A percentile compares a stretch with the other conserved stretches of the same genome.
Conservation (phyloP, 1,284 basidiomycete genomes). For the Neonothopanus nambi region DNA sequence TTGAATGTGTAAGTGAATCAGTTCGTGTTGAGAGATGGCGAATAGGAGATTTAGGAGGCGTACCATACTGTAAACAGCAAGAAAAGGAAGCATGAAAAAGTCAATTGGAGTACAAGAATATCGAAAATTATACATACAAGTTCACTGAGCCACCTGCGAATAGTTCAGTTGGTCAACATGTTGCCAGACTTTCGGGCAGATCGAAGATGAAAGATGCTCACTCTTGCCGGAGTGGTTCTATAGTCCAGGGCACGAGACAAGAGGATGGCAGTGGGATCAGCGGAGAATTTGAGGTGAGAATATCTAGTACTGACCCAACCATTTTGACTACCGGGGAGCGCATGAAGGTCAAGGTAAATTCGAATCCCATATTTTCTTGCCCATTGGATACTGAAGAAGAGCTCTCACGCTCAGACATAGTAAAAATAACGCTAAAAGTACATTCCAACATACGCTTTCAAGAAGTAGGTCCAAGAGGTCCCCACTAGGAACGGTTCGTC, state of each 20-base stretch:
- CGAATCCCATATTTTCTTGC: constrained; percentile 90
- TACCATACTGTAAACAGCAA: background rate
- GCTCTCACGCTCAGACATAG: background rate
- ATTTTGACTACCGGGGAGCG: constrained; percentile 75
- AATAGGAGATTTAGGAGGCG: background rate
- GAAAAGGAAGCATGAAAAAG: background rate
- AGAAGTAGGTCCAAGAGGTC: constrained; percentile 56
- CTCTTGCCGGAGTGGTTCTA: constrained; percentile 10
- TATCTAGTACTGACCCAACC: constrained; percentile 48
- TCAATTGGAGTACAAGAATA: background rate
- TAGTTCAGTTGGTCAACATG: constrained; percentile 10
- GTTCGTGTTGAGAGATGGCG: background rate
- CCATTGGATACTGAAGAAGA: constrained; percentile 68
- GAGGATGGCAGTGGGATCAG: no score
- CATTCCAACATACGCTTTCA: constrained; percentile 27
- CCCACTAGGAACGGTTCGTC: constrained; percentile 60
- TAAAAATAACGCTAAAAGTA: background rate
- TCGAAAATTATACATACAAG: constrained; percentile 34
- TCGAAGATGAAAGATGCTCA: background rate
- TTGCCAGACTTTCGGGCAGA: constrained; percentile 11
- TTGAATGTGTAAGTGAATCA: background rate
- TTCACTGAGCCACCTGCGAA: constrained; percentile 39
- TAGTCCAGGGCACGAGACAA: background rate
- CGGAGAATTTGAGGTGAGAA: no score
- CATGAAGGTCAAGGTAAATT: constrained; percentile 83